Percentiles rank a stretch among this genome's conserved stretches.
phyloP scores from a whole-genome alignment of 179 eudicot genomes.

The Beta corolliflora region DNA sequence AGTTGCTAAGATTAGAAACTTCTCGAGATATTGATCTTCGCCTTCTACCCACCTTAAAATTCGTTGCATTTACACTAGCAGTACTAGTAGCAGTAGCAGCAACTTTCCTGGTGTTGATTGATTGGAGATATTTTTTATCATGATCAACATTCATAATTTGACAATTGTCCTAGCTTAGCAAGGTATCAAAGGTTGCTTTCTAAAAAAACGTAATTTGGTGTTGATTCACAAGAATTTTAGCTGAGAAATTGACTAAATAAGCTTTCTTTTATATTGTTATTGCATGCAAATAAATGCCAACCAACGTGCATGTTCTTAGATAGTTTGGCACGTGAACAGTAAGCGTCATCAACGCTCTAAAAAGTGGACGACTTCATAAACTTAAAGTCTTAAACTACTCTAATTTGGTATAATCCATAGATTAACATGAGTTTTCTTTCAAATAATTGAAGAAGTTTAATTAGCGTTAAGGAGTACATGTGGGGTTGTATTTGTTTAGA shows the following conservation, averaged over 20 bases:
- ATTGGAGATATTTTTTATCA: neutral
- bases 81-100: neutral
- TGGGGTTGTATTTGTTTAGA: no score
- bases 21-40: neutral
- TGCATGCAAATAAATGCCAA: neutral
- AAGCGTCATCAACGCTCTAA: slow-evolving; percentile 14
- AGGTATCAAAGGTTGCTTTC: neutral
- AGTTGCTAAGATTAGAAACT: slow-evolving; percentile 8
- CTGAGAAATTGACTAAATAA: neutral
- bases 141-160: slow-evolving; percentile 10
- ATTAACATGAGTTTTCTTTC: neutral
- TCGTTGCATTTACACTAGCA: neutral
- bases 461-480: neutral
- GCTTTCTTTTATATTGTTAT: neutral
- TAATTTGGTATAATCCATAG: neutral
- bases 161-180: slow-evolving; percentile 4
- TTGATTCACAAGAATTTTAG: neutral
- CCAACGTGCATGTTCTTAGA: neutral
- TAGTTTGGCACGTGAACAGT: slow-evolving; percentile 19
- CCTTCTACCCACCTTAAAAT: neutral
- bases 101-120: neutral
- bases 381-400: neutral
- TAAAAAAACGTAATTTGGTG: neutral
- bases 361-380: slow-evolving; percentile 6
- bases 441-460: neutral